Base-by-base conservation (phyloP, 2,329 filamentous ascomycete genomes). In the Capronia epimyces region DNA sequence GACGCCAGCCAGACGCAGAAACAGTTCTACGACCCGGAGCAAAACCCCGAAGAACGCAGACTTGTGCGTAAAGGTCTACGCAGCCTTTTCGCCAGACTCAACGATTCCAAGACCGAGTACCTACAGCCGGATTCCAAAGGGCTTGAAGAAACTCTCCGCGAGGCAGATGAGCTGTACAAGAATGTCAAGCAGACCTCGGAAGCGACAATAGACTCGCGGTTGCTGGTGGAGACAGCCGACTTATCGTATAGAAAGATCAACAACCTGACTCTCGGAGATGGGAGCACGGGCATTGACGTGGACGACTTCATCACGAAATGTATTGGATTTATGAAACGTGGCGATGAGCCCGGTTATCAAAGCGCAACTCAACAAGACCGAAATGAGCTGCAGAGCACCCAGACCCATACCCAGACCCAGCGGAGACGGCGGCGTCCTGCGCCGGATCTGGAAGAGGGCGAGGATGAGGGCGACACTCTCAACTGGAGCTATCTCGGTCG, bases 281-380 rank as follows among this genome's bases (percentile, higher is more conserved):
- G 78, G 1, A 80, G 81, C 2, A 82, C 85, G 44, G 88, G 89
- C 6, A 72, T 98, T 18, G 90, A 97, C 63, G 77, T 94, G 0
- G 90, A 97, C 55, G 87, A 95, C 62, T 94, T 97, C 63, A 81
- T 97, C 12, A 86, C 87, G 0, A 95, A 94, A 68, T 91, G 86
- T 66, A 89, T 94, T 53, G 80, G 79, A 2, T 97, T 87, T 65
- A 96, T 97, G 89, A 82, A 81, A 18, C 76, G 79, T 29, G 85
- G 81, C 2, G 73, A 77, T 6, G 78, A 53, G 7, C 16, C 27
- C 65, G 77, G 34, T 3, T 21, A 34, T 22, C 36, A 39, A 8
- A 37, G 42, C 34, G 39, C 3, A 34, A 44, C 20, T 43, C n/a
- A n/a, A n/a, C n/a, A n/a, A n/a, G n/a, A 27, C 9, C 31, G 42